Evolutionary conservation across 2,329 filamentous ascomycete genomes (phyloP).

Genomic region (Domatiomyces globalis): DNA sequence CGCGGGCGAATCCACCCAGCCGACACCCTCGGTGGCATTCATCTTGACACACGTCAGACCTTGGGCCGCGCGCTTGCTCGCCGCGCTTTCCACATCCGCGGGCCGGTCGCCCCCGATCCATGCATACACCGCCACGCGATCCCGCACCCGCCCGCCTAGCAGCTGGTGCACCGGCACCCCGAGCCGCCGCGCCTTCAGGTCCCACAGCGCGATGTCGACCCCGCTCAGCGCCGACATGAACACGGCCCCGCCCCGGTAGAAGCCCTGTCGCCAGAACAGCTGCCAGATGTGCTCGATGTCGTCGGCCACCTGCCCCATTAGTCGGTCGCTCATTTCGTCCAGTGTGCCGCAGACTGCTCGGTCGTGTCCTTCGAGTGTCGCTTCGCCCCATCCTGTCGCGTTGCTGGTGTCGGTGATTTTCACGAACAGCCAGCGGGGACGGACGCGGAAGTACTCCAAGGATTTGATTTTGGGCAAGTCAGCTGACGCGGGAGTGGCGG

Average conservation of each 20-base stretch:
- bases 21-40: constrained; percentile 59
- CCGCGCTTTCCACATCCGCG: constrained; percentile 49
- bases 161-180: constrained; percentile 59
- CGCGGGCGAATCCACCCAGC: constrained; percentile 59
- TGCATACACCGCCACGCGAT: constrained; percentile 54
- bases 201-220: constrained; percentile 68
- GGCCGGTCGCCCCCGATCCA: constrained; percentile 64
- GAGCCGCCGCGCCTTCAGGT: constrained; percentile 53
- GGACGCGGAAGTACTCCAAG: constrained; percentile 62
- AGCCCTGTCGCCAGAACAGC: constrained; percentile 50
- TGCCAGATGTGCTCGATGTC: constrained; percentile 66
- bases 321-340: constrained; percentile 49
- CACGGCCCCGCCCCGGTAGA: constrained; percentile 65
- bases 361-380: constrained; percentile 58
- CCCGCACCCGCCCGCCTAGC: constrained; percentile 56
- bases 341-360: constrained; percentile 61
- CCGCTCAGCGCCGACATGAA: constrained; percentile 68
- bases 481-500: background rate
- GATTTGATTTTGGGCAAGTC: constrained; percentile 34
- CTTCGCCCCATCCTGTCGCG: constrained; percentile 58
- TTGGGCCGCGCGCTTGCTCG: constrained; percentile 29
- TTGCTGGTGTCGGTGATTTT: constrained; percentile 57
- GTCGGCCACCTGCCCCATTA: constrained; percentile 57
- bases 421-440: constrained; percentile 63
- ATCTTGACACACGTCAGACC: constrained; percentile 45